These are phyloP conservation scores for Metarhizium album DNA, from an alignment of 2,329 filamentous ascomycete species.

Conservation along the genomic window DNA sequence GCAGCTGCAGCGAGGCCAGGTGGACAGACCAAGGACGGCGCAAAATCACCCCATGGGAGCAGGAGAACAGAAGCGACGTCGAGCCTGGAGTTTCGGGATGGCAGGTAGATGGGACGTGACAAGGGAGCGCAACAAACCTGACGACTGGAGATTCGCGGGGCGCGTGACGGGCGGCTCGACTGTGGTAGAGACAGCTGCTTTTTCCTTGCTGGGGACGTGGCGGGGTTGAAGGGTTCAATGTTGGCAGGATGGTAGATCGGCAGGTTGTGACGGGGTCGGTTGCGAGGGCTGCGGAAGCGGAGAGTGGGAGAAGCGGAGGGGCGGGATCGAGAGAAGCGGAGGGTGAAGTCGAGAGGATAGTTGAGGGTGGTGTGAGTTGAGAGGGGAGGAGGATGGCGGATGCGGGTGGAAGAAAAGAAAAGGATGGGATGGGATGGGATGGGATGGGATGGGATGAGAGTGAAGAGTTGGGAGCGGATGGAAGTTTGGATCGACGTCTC, in stretches of 20 bases:
- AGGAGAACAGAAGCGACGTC: not conserved
- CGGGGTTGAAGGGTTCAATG: slow-evolving; percentile 1
- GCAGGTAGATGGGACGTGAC: not conserved
- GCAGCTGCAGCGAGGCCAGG: not conserved
- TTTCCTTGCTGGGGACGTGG: slow-evolving; percentile 3
- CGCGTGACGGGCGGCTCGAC: not conserved
- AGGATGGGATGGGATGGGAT: slow-evolving; percentile 3
- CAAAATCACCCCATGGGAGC: not conserved
- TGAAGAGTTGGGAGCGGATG: not conserved
- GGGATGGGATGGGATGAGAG: slow-evolving; percentile 3
- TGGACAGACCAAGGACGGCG: not conserved
- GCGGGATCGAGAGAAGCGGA: not conserved
- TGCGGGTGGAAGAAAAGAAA: not conserved
- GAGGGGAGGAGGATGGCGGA: slow-evolving; percentile 6
- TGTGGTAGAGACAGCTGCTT: not conserved
- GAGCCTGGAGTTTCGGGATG: not conserved
- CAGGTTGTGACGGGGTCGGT: not conserved
- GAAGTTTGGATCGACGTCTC: not conserved
- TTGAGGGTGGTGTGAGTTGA: not conserved
- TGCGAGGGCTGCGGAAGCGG: slow-evolving; percentile 3
- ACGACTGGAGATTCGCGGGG: not conserved
- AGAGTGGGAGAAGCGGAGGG: not conserved
- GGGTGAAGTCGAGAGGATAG: not conserved
- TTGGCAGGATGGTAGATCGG: too few species aligned
- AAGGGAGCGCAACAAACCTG: not conserved